Evolutionary conservation across 345 rosid species (phyloP).

Genomic region (Jatropha curcas): DNA sequence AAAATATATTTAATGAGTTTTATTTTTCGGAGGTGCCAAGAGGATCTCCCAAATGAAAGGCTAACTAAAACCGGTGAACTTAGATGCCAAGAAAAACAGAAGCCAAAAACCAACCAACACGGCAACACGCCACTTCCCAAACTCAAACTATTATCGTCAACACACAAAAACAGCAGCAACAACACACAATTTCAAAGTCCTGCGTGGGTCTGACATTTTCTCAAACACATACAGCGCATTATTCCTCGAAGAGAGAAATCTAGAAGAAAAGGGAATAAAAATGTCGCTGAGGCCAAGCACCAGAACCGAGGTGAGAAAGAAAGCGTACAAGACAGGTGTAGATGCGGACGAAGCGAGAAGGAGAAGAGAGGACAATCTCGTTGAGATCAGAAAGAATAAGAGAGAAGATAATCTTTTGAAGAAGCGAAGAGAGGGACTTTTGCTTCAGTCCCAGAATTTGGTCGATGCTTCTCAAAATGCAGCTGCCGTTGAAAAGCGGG

Average conservation of each 20-base stretch:
- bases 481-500: slow-evolving; percentile 25
- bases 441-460: slow-evolving; percentile 17
- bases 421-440: slow-evolving; percentile 46
- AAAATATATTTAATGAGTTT: too few species aligned
- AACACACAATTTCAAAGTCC: not conserved
- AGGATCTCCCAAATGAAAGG: not conserved
- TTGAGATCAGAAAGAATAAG: slow-evolving; percentile 56
- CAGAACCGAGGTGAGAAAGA: slow-evolving; percentile 43
- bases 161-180: too few species aligned
- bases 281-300: slow-evolving; percentile 50
- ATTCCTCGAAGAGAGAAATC: not conserved
- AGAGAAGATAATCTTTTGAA: slow-evolving; percentile 50
- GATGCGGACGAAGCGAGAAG: slow-evolving; percentile 48
- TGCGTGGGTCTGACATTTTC: slow-evolving; percentile 6
- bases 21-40: not conserved
- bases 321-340: slow-evolving; percentile 47
- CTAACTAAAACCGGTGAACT: not conserved
- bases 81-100: not conserved
- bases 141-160: too few species aligned
- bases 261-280: not conserved
- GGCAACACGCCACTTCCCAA: not conserved
- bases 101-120: not conserved
- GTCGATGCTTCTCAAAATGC: slow-evolving; percentile 26
- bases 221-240: slow-evolving; percentile 9
- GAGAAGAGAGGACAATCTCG: slow-evolving; percentile 56